Conservation (phyloP, 2,329 filamentous ascomycete genomes). For the Remersonia thermophila region DNA sequence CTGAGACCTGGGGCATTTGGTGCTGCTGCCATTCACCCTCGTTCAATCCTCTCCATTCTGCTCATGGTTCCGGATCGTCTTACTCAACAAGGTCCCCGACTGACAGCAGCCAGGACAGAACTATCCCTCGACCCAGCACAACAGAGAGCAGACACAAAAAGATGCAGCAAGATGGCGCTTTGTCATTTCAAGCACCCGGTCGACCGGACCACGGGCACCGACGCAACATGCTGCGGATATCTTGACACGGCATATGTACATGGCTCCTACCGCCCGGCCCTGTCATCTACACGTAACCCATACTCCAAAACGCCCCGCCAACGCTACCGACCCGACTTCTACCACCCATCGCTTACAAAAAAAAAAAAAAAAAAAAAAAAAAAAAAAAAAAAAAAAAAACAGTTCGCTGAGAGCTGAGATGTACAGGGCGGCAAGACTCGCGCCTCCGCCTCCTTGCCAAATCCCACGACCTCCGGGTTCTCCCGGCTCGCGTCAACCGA, state of each 20-base stretch:
- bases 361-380: too few relatives aligned
- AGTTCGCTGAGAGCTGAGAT: constrained; percentile 14
- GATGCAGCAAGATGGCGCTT: too few relatives aligned
- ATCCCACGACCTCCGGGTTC: constrained; percentile 2
- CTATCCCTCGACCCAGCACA: too few relatives aligned
- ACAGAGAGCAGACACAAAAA: too few relatives aligned
- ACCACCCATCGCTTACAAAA: constrained; percentile 17
- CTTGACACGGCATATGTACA: constrained; percentile 13
- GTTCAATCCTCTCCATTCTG: too few relatives aligned
- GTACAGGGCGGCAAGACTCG: constrained; percentile 13
- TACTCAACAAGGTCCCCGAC: too few relatives aligned
- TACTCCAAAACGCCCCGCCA: constrained; percentile 17
- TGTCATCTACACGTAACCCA: constrained; percentile 18
- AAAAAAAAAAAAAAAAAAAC: too few relatives aligned
- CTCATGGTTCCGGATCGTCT: too few relatives aligned
- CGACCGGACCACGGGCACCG: background rate
- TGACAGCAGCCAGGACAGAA: too few relatives aligned
- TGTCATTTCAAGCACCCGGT: too few relatives aligned
- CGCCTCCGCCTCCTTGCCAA: constrained; percentile 3
- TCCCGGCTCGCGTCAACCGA: background rate
- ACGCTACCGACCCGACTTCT: constrained; percentile 10
- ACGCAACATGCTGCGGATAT: background rate
- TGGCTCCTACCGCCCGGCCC: constrained; percentile 8
- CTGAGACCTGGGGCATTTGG: too few relatives aligned
- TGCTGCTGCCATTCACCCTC: too few relatives aligned